Conservation (phyloP, 2,329 filamentous ascomycete genomes). For the Phyllosticta ampelicida region DNA sequence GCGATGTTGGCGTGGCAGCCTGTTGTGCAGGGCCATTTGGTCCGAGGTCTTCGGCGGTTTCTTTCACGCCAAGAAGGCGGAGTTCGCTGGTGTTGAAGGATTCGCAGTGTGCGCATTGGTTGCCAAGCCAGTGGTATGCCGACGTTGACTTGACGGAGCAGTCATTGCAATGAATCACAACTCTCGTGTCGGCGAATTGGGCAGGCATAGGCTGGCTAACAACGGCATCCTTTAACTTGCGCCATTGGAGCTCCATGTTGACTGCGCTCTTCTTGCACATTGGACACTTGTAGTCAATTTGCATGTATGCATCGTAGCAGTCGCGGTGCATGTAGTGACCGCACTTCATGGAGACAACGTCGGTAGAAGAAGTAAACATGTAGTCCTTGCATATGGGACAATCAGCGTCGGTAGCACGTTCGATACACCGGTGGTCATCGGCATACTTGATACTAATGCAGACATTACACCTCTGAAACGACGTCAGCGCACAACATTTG, state of each 20-base stretch:
- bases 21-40: neutral
- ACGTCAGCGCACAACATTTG: constrained; percentile 16
- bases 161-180: constrained; percentile 86
- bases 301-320: constrained; percentile 82
- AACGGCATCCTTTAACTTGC: constrained; percentile 80
- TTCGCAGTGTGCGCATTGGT: constrained; percentile 64
- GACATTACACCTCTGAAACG: constrained; percentile 56
- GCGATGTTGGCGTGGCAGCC: neutral
- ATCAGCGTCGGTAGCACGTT: constrained; percentile 86
- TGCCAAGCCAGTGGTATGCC: constrained; percentile 84
- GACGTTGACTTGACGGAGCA: constrained; percentile 81
- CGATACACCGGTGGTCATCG: constrained; percentile 82
- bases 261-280: constrained; percentile 94
- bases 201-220: constrained; percentile 81
- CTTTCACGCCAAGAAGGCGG: constrained; percentile 30
- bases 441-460: constrained; percentile 86
- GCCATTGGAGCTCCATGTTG: constrained; percentile 95
- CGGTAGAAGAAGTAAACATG: constrained; percentile 81
- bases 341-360: constrained; percentile 89
- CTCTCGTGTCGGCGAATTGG: constrained; percentile 69
- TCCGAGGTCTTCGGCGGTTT: constrained; percentile 19
- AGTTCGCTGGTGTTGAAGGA: constrained; percentile 43
- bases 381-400: constrained; percentile 96
- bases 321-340: constrained; percentile 90
- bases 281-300: constrained; percentile 86